phyloP scores from a whole-genome alignment of 371 early-diverging fungal species.

The Dinochytrium kinnereticum region DNA sequence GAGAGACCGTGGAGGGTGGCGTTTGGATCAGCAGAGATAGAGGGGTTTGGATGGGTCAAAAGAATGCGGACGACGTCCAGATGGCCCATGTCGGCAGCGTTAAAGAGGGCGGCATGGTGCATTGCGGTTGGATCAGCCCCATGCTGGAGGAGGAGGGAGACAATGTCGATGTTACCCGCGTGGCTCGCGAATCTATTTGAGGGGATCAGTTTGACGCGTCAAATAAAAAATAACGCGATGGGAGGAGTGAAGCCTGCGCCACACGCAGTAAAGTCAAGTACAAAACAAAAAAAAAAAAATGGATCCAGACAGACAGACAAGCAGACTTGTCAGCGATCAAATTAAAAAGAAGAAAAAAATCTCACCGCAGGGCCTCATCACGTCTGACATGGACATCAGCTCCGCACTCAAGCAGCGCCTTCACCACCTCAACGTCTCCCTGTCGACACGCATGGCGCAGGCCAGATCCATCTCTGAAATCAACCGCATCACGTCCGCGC shows the following conservation, averaged over 20 bases:
- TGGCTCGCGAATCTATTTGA: background rate
- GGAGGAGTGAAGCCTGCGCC: background rate
- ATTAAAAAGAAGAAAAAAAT: background rate
- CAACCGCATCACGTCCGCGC: background rate
- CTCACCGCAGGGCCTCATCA: background rate
- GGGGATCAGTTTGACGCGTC: background rate
- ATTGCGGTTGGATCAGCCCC: conserved; percentile 1
- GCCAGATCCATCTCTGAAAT: background rate
- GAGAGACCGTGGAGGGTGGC: background rate
- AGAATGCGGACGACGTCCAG: background rate
- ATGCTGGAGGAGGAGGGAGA: conserved; percentile 6
- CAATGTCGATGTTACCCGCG: background rate
- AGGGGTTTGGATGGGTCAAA: background rate
- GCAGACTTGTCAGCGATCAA: background rate
- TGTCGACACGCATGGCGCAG: background rate
- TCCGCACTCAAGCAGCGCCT: background rate
- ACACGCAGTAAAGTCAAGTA: no score
- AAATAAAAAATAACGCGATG: background rate
- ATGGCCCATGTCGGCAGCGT: background rate
- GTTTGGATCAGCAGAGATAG: background rate
- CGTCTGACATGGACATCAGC: conserved; percentile 7
- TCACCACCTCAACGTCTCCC: background rate
- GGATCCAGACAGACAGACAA: no score
- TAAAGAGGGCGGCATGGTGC: conserved; percentile 6
- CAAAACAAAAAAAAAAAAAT: no score